Conservation (phyloP, 805 yeast genomes). For the Yamadazyma endophytica region DNA sequence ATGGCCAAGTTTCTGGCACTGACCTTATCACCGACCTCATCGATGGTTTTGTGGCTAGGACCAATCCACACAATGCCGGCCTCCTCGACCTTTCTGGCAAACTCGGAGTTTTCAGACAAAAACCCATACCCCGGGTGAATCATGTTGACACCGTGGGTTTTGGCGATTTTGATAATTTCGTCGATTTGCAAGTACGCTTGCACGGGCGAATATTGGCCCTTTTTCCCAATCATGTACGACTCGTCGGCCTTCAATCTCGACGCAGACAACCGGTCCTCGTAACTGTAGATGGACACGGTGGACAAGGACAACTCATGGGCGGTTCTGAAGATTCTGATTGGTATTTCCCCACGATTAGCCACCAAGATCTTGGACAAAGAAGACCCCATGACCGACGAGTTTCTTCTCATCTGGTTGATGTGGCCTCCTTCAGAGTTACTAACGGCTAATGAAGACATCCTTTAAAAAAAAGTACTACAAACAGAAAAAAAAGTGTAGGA, state of each 20-base stretch:
- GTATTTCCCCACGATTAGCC: slow-evolving; percentile 84
- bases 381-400: slow-evolving; percentile 40
- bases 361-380: slow-evolving; percentile 60
- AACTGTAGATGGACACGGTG: slow-evolving; percentile 94
- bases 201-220: slow-evolving; percentile 90
- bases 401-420: slow-evolving; percentile 38
- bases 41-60: slow-evolving; percentile 83
- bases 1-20: slow-evolving; percentile 87
- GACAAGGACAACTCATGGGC: slow-evolving; percentile 98
- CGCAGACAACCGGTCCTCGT: slow-evolving; percentile 92
- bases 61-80: slow-evolving; percentile 96
- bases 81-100: slow-evolving; percentile 86
- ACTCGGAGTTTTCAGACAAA: slow-evolving; percentile 70
- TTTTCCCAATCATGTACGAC: slow-evolving; percentile 84
- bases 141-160: slow-evolving; percentile 72
- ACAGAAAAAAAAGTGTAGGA: background rate
- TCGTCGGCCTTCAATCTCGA: slow-evolving; percentile 94
- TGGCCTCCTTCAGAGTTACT: slow-evolving; percentile 14
- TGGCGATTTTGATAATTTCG: slow-evolving; percentile 64
- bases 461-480: slow-evolving; percentile 1
- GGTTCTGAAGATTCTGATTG: slow-evolving; percentile 86
- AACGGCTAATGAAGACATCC: slow-evolving; percentile 8
- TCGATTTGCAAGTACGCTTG: slow-evolving; percentile 95
- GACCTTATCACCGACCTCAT: slow-evolving; percentile 95
- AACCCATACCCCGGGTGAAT: slow-evolving; percentile 87